phyloP scores from a whole-genome alignment of 345 rosid species.

The Salix koriyanagi region DNA sequence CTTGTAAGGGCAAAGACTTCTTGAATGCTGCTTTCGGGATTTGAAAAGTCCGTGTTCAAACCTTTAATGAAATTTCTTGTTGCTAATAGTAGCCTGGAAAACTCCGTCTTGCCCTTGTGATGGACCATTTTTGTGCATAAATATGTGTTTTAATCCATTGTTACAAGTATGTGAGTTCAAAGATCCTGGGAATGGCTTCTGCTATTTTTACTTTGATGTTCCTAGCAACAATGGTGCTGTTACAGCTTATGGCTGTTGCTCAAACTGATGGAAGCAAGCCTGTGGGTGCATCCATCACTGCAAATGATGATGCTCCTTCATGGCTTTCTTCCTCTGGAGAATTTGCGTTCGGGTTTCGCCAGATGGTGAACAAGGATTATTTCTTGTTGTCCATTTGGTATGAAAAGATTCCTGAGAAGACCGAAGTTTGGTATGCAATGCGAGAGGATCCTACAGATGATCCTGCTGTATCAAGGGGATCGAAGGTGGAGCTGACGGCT shows the following conservation, averaged over 20 bases:
- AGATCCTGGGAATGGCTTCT: too few species aligned
- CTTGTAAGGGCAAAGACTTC: too few species aligned
- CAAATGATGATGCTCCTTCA: not conserved
- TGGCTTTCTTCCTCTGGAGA: slow-evolving; percentile 1
- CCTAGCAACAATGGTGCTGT: too few species aligned
- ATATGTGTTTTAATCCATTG: too few species aligned
- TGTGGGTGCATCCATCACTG: not conserved
- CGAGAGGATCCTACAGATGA: not conserved
- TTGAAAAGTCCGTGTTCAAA: too few species aligned
- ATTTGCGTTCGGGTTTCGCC: slow-evolving; percentile 1
- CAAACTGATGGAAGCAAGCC: not conserved
- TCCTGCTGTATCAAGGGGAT: not conserved
- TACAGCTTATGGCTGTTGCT: not conserved
- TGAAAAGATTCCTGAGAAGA: not conserved
- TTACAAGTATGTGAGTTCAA: too few species aligned
- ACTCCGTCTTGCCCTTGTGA: too few species aligned
- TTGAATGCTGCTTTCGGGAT: too few species aligned
- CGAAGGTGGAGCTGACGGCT: not conserved
- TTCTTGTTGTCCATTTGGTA: slow-evolving; percentile 2
- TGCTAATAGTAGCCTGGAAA: slow-evolving; percentile 24
- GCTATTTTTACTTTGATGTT: too few species aligned
- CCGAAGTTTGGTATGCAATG: not conserved
- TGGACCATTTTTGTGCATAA: too few species aligned
- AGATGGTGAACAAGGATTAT: not conserved
- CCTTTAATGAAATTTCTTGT: not conserved